Evolutionary conservation across 345 rosid genomes (phyloP), one percentile per base, ranked within the genome.

Genomic region (Capsella bursapastoris): DNA sequence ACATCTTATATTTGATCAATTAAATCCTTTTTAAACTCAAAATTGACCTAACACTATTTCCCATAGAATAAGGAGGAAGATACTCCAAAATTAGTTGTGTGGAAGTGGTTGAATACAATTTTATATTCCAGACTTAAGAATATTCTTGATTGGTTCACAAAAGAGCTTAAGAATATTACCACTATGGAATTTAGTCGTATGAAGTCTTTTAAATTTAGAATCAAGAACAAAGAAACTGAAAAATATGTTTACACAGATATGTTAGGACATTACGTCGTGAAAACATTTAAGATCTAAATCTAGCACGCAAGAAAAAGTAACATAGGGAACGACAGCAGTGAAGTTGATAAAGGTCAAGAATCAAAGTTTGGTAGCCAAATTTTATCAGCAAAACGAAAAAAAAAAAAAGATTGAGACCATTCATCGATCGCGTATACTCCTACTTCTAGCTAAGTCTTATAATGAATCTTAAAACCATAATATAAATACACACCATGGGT

Each of bases 331-430:
- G 25, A 22, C 25, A 22, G 25, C n/a, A 38, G n/a, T 64, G 34
- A 37, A n/a, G 22, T 57, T 57, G 1, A 57, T 15, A 7, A 65
- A 58, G 37, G 38, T 10, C 7, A 40, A 8, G 35, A 41, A 74
- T 66, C 67, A 67, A 67, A 59, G 62, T 75, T 67, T 67, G 73
- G 78, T 75, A 50, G 62, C 68, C 62, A 75, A 75, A 66, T 9
- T 40, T 67, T 22, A 67, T 40, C 55, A 67, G 56, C 63, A 58
- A 34, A 34, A 34, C 37, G 59, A 50, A 22, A 22, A 22, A 67
- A 50, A 37, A 45, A 57, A 50, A 51, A 40, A 27, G 73, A 75
- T 58, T 35, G 67, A 38, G 47, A 59, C 10, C 62, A 59, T 58
- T 14, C 55, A 74, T 60, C 38, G 47, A 74, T 60, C 38, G 43